Evolutionary conservation across 495 filamentous ascomycete species (phyloP).

Genomic region (Astrothelium macrocarpum): DNA sequence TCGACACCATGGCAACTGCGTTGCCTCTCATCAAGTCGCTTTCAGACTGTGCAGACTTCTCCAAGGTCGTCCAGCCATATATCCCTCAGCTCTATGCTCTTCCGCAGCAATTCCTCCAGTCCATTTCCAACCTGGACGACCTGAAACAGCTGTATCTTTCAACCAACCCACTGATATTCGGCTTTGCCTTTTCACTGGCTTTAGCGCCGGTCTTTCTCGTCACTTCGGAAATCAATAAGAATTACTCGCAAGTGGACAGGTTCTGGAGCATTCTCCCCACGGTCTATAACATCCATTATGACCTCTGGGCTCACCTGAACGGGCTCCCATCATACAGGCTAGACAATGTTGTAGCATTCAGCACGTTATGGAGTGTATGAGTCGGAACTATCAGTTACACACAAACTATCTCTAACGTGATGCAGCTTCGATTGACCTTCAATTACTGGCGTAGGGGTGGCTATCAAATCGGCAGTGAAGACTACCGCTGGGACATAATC

Average conservation of each 20-base stretch:
- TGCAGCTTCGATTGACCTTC: slow-evolving; percentile 68
- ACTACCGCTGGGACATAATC: slow-evolving; percentile 76
- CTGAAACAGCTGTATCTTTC: slow-evolving; percentile 62
- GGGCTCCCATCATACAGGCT: slow-evolving; percentile 63
- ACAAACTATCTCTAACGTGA: slow-evolving; percentile 11
- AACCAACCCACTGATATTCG: slow-evolving; percentile 80
- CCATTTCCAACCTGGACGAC: slow-evolving; percentile 45
- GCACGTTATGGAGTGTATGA: slow-evolving; percentile 71
- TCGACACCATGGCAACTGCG: slow-evolving; percentile 8
- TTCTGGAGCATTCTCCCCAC: slow-evolving; percentile 84
- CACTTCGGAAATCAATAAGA: slow-evolving; percentile 71
- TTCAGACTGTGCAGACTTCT: slow-evolving; percentile 62
- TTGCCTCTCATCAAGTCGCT: slow-evolving; percentile 61
- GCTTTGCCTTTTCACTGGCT: slow-evolving; percentile 59
- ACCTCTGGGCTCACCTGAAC: slow-evolving; percentile 62
- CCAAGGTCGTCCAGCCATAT: slow-evolving; percentile 62
- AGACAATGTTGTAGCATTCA: slow-evolving; percentile 63
- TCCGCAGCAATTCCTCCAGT: slow-evolving; percentile 51
- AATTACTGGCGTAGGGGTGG: slow-evolving; percentile 98
- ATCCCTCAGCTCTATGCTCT: slow-evolving; percentile 67
- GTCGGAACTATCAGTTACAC: neutral
- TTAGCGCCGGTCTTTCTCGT: slow-evolving; percentile 61
- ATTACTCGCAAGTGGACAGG: slow-evolving; percentile 91
- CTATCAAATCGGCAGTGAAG: slow-evolving; percentile 76
- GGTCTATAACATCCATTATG: slow-evolving; percentile 81